These are phyloP conservation scores for Myochromella boudieri DNA, from an alignment of 768 basidiomycete species.

Conservation along the genomic window DNA sequence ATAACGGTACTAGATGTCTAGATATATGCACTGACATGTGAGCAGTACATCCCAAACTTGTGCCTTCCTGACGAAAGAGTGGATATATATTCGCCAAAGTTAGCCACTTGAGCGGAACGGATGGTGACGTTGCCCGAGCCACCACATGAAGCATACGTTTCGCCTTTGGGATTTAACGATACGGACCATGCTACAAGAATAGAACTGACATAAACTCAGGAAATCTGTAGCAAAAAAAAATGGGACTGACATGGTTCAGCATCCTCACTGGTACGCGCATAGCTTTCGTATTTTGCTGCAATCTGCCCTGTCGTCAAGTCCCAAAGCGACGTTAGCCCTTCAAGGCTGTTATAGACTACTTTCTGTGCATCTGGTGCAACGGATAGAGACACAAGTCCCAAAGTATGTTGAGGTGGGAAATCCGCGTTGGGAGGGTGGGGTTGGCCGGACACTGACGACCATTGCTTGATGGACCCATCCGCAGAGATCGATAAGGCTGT, in stretches of 20 bases:
- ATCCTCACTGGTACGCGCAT: conserved; percentile 52
- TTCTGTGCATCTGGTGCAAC: conserved; percentile 61
- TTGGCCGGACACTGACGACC: conserved; percentile 67
- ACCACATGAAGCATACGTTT: conserved; percentile 74
- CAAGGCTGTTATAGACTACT: conserved; percentile 79
- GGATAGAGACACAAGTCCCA: conserved; percentile 83
- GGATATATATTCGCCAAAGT: conserved; percentile 65
- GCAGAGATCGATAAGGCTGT: conserved; percentile 70
- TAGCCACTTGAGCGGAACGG: conserved; percentile 64
- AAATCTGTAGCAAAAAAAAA: neutral
- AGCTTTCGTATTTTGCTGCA: conserved; percentile 73
- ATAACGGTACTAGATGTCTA: neutral
- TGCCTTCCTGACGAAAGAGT: conserved; percentile 64
- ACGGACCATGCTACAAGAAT: conserved; percentile 71
- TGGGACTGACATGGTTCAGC: conserved; percentile 66
- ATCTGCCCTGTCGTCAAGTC: conserved; percentile 64
- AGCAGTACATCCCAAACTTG: conserved; percentile 78
- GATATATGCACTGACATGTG: conserved; percentile 51
- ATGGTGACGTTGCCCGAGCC: conserved; percentile 70
- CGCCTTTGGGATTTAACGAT: conserved; percentile 73
- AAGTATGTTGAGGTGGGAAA: conserved; percentile 71
- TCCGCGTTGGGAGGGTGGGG: conserved; percentile 47
- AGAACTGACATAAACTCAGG: neutral
- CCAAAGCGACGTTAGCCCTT: conserved; percentile 79
- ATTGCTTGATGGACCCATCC: conserved; percentile 75